A percentile compares a stretch with the other conserved stretches of the same genome.
phyloP scores from a whole-genome alignment of 495 filamentous ascomycete genomes.

The Aspergillus steynii region DNA sequence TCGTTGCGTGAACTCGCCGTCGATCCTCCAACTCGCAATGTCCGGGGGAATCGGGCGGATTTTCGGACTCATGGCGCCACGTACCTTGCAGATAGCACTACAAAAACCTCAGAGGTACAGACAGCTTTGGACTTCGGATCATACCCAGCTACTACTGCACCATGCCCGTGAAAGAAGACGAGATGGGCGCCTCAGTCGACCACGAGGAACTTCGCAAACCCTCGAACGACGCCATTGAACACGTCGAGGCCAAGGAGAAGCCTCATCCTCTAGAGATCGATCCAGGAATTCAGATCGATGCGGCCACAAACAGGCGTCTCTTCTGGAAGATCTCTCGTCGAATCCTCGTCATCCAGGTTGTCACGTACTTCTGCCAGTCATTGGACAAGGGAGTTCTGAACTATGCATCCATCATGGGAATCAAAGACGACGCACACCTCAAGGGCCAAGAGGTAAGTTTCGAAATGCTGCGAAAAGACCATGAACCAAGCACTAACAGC shows the following conservation, averaged over 20 bases:
- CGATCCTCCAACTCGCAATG: no score
- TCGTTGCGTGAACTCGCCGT: no score
- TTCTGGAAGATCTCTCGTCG: constrained; percentile 24
- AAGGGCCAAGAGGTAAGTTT: constrained; percentile 25
- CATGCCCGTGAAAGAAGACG: no score
- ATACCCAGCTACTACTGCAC: no score
- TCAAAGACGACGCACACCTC: constrained; percentile 34
- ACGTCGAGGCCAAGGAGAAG: background rate
- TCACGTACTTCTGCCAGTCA: constrained; percentile 32
- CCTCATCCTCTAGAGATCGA: background rate
- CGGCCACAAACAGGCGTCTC: constrained; percentile 18
- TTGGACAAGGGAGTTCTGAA: constrained; percentile 51
- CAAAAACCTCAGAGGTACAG: no score
- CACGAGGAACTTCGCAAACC: no score
- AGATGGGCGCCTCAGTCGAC: no score
- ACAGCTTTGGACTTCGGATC: no score
- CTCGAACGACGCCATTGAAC: background rate
- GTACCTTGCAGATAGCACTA: no score
- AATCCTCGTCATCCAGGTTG: constrained; percentile 21
- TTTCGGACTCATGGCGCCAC: no score
- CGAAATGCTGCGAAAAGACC: background rate
- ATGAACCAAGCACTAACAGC: constrained; percentile 11
- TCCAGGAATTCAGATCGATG: constrained; percentile 13
- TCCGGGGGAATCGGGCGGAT: no score
- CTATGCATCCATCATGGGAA: constrained; percentile 47